A percentile compares a stretch with the other conserved stretches of the same genome.
These are phyloP conservation scores for Linnemannia exigua DNA, from an alignment of 192 early-diverging fungal genomes.

Conservation along the genomic window DNA sequence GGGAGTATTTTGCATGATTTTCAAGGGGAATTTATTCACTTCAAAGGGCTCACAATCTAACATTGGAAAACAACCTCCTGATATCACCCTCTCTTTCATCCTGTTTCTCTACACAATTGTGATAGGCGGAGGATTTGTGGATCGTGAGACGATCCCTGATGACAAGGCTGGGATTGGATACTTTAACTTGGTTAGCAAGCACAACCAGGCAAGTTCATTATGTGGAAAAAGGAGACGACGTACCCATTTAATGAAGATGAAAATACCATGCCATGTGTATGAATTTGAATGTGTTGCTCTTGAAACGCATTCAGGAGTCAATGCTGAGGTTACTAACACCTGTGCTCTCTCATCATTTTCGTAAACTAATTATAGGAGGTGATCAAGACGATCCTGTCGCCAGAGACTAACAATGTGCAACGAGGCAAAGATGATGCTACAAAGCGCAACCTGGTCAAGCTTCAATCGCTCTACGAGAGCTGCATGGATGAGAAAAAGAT, in stretches of 20 bases:
- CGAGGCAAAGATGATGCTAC: conserved; percentile 58
- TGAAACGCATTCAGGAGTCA: background rate
- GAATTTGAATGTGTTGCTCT: background rate
- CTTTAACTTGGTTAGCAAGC: conserved; percentile 58
- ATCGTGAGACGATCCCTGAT: conserved; percentile 68
- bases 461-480: conserved; percentile 68
- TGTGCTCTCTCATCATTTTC: background rate
- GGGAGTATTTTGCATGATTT: background rate
- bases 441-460: conserved; percentile 66
- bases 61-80: conserved; percentile 2
- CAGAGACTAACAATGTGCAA: conserved; percentile 45
- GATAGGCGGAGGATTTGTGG: conserved; percentile 72
- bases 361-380: conserved; percentile 37
- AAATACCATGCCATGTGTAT: background rate
- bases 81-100: conserved; percentile 5
- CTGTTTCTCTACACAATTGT: background rate
- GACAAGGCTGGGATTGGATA: conserved; percentile 65
- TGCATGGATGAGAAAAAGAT: conserved; percentile 66
- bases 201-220: conserved; percentile 57
- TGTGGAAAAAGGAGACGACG: background rate
- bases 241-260: background rate
- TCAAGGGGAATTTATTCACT: background rate
- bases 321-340: background rate
- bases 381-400: conserved; percentile 65
- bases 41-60: background rate